A percentile compares a stretch with the other conserved stretches of the same genome.
Conservation (phyloP, 208 protist species). For the Acanthamoeba culbertsoni region DNA sequence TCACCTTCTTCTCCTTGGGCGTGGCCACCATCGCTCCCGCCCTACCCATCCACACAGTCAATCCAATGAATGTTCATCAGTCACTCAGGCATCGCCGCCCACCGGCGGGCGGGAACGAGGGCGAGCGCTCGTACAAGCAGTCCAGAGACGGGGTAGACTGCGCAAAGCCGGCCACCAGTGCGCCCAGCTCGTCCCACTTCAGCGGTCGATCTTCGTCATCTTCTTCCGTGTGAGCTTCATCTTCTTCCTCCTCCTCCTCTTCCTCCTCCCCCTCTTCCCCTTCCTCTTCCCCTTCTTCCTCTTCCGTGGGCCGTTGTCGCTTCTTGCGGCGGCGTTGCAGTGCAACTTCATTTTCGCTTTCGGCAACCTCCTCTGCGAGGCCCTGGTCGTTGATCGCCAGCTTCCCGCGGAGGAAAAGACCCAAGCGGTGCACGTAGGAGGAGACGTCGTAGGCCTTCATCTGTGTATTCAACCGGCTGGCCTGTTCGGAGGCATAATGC, state of each 20-base stretch:
- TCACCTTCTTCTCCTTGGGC: constrained; percentile 52
- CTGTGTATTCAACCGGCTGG: neutral
- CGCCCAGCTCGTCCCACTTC: neutral
- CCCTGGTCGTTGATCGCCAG: neutral
- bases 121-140: neutral
- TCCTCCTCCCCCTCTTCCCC: neutral
- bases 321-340: neutral
- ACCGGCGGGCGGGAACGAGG: neutral
- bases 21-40: neutral
- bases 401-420: neutral
- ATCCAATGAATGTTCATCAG: neutral
- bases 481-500: constrained; percentile 3
- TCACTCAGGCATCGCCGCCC: no score
- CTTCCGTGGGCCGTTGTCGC: neutral
- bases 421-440: constrained; percentile 8
- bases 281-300: neutral
- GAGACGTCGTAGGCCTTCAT: neutral
- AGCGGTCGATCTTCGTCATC: neutral
- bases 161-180: neutral
- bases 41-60: neutral
- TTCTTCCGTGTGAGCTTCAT: neutral
- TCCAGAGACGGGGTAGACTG: constrained; percentile 20
- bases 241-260: neutral
- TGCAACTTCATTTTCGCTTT: neutral
- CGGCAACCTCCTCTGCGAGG: neutral